phyloP scores from a whole-genome alignment of 768 basidiomycete genomes.

The Collybia sp. region DNA sequence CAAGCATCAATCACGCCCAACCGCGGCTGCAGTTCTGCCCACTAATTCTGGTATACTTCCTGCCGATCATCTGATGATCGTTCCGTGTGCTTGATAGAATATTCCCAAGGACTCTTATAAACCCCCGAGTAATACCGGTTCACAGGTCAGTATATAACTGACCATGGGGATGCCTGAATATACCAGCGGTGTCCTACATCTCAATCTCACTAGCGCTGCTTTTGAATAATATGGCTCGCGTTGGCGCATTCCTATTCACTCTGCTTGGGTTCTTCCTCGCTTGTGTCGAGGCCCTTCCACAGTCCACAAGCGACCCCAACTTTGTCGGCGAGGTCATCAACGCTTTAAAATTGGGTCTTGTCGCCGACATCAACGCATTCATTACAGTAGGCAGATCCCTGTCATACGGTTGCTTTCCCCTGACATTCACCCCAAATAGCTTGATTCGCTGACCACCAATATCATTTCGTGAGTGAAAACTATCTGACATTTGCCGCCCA shows the following conservation, averaged over 20 bases:
- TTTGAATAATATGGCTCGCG: too few species aligned
- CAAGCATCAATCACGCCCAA: too few species aligned
- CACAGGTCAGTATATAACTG: too few species aligned
- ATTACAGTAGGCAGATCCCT: constrained; percentile 27
- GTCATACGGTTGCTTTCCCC: not conserved
- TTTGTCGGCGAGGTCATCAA: constrained; percentile 33
- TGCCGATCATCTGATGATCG: too few species aligned
- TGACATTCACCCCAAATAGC: constrained; percentile 16
- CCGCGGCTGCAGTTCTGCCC: too few species aligned
- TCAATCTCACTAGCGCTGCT: too few species aligned
- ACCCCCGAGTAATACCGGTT: too few species aligned
- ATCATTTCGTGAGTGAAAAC: constrained; percentile 24
- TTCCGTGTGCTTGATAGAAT: too few species aligned
- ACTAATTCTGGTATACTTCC: too few species aligned
- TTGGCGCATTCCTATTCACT: constrained; percentile 14
- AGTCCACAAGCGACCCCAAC: constrained; percentile 14
- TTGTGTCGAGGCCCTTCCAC: constrained; percentile 16
- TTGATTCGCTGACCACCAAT: constrained; percentile 30
- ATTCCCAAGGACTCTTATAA: too few species aligned
- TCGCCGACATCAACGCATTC: constrained; percentile 30
- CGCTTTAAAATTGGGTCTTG: constrained; percentile 31
- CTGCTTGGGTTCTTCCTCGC: constrained; percentile 19
- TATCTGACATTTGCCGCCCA: not conserved
- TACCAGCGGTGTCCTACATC: too few species aligned
- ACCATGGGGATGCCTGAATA: too few species aligned